Evolutionary conservation across 2,329 filamentous ascomycete genomes (phyloP), one percentile per base, ranked within the genome.

Genomic region (Aspergillus quadricinctus): DNA sequence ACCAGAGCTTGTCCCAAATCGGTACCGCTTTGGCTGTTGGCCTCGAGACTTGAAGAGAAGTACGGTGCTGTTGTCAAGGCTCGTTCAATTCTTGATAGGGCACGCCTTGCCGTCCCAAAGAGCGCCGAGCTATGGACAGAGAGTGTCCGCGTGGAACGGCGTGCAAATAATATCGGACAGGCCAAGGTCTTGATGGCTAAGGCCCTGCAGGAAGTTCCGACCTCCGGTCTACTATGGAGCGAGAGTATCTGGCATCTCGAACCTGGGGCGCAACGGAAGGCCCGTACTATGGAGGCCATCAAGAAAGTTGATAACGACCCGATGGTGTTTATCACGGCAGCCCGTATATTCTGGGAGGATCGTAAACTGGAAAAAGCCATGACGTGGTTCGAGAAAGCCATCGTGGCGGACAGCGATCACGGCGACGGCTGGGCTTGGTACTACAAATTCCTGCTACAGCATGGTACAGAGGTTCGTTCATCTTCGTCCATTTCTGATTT

Each of bases 401-500:
- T 97, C 55, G 81, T 96, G 53, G 79, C 94, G 11, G 92, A 99
- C 68, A 85, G 88, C 37, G 92, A 97, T 72, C 78, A 86, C 51
- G 94, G 94, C 51, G 95, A 99, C 77, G 89, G 87, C 10, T 99
- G 95, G 95, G 93, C 92, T 21, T 99, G 93, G 93, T 99, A 97
- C 74, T 94, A 92, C 74, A 92, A 93, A 73, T 99, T 97, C 72
- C 70, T 97, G 62, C 72, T 86, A 64, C 90, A 97, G 79, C 92
- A 99, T 76, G 95, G 94, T 9, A 97, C 92, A 4, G 88, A 91
- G 62, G 79, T 81, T 69, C 67, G 77, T 73, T 55, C 45, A 52
- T 17, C 48, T n/a, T 23, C 23, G 7, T 50, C 27, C 25, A 10
- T 50, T 25, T 14, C n/a, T n/a, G 45, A 17, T 40, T 21, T 49